These are phyloP conservation scores for Nicotiana rustica DNA, from an alignment of 305 asterid species.

Conservation along the genomic window DNA sequence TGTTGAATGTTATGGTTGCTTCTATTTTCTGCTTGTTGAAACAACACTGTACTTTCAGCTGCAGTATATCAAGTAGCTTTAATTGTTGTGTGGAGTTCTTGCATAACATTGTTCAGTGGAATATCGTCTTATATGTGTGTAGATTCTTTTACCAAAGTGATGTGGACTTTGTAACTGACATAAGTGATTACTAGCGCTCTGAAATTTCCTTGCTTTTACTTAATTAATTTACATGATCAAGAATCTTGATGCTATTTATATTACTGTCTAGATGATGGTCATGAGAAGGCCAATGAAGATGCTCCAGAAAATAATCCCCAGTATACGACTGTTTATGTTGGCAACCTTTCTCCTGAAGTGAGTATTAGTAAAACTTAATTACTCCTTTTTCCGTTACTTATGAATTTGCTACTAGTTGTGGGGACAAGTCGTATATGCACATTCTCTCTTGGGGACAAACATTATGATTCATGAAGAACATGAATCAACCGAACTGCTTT, in stretches of 20 bases:
- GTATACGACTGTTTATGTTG: conserved; percentile 92
- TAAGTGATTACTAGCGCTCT: not conserved
- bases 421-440: not conserved
- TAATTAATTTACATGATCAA: not conserved
- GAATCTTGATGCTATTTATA: conserved; percentile 19
- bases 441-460: not conserved
- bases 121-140: not conserved
- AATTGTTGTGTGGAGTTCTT: not conserved
- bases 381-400: not conserved
- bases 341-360: conserved; percentile 94
- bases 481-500: not conserved
- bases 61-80: not conserved
- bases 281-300: conserved; percentile 68
- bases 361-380: conserved; percentile 33
- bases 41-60: not conserved
- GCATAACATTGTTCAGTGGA: conserved; percentile 18
- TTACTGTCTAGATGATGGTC: conserved; percentile 73
- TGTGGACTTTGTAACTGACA: not conserved
- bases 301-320: conserved; percentile 91
- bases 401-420: not conserved
- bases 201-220: not conserved
- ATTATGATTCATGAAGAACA: not conserved
- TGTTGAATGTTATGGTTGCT: not conserved
- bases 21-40: not conserved
- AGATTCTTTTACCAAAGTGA: not conserved